These are phyloP conservation scores for Phytophthora multivora DNA, from an alignment of 352 stramenopile genomes.

Conservation along the genomic window DNA sequence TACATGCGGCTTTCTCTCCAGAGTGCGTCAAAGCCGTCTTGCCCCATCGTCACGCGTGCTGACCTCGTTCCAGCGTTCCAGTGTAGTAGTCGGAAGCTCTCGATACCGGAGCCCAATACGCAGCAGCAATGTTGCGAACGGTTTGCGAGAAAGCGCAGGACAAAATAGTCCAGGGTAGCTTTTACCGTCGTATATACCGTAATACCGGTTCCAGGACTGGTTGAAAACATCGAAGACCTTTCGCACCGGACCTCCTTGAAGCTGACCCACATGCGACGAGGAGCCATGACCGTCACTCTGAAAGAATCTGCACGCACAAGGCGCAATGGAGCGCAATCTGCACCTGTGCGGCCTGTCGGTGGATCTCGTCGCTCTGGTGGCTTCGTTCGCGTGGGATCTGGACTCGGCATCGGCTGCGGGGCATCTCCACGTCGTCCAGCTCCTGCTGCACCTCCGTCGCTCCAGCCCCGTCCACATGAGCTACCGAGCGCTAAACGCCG, in stretches of 20 bases:
- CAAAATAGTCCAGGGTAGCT: too few relatives aligned
- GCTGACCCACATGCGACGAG: constrained; percentile 27
- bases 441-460: constrained; percentile 20
- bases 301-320: constrained; percentile 7
- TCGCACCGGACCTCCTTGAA: constrained; percentile 20
- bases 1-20: not conserved
- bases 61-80: not conserved
- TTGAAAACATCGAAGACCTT: constrained; percentile 14
- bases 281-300: constrained; percentile 8
- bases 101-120: not conserved
- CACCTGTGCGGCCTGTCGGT: constrained; percentile 8
- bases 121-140: too few relatives aligned
- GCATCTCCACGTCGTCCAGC: constrained; percentile 28
- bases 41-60: not conserved
- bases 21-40: not conserved
- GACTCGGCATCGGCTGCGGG: constrained; percentile 29
- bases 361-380: constrained; percentile 36
- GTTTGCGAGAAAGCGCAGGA: too few relatives aligned
- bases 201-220: not conserved
- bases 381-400: constrained; percentile 39
- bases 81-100: too few relatives aligned
- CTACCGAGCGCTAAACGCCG: constrained; percentile 29
- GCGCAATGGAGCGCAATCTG: constrained; percentile 17
- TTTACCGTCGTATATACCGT: too few relatives aligned
- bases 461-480: constrained; percentile 8